Base-by-base conservation (phyloP, 371 early-diverging fungal genomes). In the Gilbertella persicaria region DNA sequence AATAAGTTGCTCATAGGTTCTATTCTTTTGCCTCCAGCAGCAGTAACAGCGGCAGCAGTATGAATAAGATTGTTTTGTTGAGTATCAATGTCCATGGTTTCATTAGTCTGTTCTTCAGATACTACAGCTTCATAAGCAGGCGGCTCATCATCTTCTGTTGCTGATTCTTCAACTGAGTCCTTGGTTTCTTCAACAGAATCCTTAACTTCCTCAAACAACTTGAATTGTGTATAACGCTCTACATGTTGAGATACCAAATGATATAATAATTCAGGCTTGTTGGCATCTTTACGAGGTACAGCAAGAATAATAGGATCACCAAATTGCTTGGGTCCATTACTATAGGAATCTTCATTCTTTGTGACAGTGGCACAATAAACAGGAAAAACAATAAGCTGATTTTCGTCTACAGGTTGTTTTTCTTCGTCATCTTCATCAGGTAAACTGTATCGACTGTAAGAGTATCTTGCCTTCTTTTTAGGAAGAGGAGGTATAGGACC, bases 41-140 rank as follows among this genome's bases (percentile, higher is more conserved):
- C 60, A 2, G 67, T 69, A 0, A 74, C 71, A n/a, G 78, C 74
- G 5, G 78, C 78, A 33, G 74, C 66, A 10, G 70, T 78, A 29
- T 69, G 71, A n/a, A 73, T 67, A 2, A 59, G 62, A n/a, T n/a
- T n/a, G 17, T 59, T 51, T 28, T 70, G 69, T 13, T 26, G 67
- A 47, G 49, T 17, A 37, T 64, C 55, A 17, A 57, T 47, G 2
- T 63, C 66, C 55, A 43, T 50, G 6, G 47, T 39, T 21, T 43
- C 23, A 4, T 46, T 5, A 2, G 3, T 8, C 8, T 39, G 39
- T 4, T 46, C 40, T 5, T 46, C 47, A 20, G 24, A 14, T 36
- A 30, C n/a, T 35, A 42, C 26, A 19, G 33, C 12, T 2, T 55
- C 51, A 35, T 55, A 50, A 4, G 33, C 35, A 26, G 41, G 40